These are phyloP conservation scores for Candida vartiovaarae DNA, from an alignment of 805 yeast genomes.

Conservation along the genomic window DNA sequence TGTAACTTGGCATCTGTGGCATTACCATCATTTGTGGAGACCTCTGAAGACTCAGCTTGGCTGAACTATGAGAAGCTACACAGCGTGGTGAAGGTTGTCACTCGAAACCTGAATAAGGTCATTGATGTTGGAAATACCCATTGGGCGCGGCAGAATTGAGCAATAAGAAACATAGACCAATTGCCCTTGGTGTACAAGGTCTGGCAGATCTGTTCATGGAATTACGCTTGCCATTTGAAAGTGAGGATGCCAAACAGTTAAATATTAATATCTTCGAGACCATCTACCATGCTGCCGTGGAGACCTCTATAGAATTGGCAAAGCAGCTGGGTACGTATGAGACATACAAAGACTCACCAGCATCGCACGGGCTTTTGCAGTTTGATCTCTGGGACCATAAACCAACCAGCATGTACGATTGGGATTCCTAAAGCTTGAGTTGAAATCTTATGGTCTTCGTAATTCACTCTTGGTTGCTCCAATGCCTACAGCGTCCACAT, in stretches of 20 bases:
- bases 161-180: conserved; percentile 78
- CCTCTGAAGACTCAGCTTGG: conserved; percentile 32
- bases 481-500: conserved; percentile 98
- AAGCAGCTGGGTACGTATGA: conserved; percentile 60
- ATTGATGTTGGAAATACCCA: conserved; percentile 85
- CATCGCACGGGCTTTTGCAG: conserved; percentile 76
- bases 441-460: conserved; percentile 64
- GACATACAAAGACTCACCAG: conserved; percentile 81
- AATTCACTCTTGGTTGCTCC: conserved; percentile 89
- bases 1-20: conserved; percentile 93
- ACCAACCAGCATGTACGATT: conserved; percentile 78
- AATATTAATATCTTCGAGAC: conserved; percentile 89
- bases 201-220: conserved; percentile 81
- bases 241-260: conserved; percentile 61
- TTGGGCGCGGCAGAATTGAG: conserved; percentile 64
- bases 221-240: conserved; percentile 77
- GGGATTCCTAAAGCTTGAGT: conserved; percentile 64
- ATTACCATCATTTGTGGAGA: conserved; percentile 66
- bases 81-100: conserved; percentile 64
- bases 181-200: conserved; percentile 95
- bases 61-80: conserved; percentile 69
- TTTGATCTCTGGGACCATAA: conserved; percentile 80
- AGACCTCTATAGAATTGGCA: conserved; percentile 80
- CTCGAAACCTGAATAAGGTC: conserved; percentile 69
- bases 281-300: conserved; percentile 87